Base-by-base conservation (phyloP, 2,329 filamentous ascomycete species). In the Colletotrichum filicis region DNA sequence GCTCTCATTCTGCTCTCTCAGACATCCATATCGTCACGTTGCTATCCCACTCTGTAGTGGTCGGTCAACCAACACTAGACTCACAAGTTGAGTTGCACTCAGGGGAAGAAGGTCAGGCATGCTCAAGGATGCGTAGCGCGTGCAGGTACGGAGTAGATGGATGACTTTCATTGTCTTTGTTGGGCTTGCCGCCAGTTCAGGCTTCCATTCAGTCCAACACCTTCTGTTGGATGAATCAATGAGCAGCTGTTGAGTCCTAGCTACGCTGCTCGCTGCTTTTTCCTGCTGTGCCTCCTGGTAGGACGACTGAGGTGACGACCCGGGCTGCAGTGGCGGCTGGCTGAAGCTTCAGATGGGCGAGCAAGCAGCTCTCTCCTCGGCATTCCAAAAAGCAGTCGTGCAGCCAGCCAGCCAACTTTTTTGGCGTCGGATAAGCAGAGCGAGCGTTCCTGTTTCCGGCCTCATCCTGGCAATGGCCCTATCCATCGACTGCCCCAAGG, bases 361-460 rank as follows among this genome's bases (percentile, higher is more conserved):
- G 28, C 60, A 55, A 30, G 63, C 56, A 46, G 56, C 46, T 65
- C 37, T 35, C 32, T 42, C 57, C 24, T 52, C 22, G 24, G 32
- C 56, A 59, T 66, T 62, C 66, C 35, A 49, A 46, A n/a, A 61
- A 56, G 49, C 66, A 71, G 11, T 42, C 65, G 61, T 61, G 61
- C 26, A 26, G 35, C 71, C 66, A 55, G 60, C 32, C 66, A 65
- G 42, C 46, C 60, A 63, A 30, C 46, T 64, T 55, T 42, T 42
- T 32, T 42, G 66, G 56, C 68, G 76, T 76, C 69, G 75, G 76
- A 77, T 76, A 77, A 77, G 76, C 76, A 77, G 74, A 74, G 76
- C 65, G 60, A 77, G 71, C 73, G 68, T 52, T 61, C 32, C 60
- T 73, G 26, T 70, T 53, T 61, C 71, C 67, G 71, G 61, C 66